phyloP scores from a whole-genome alignment of 306 rosid genomes.

The Cicer judaicum region DNA sequence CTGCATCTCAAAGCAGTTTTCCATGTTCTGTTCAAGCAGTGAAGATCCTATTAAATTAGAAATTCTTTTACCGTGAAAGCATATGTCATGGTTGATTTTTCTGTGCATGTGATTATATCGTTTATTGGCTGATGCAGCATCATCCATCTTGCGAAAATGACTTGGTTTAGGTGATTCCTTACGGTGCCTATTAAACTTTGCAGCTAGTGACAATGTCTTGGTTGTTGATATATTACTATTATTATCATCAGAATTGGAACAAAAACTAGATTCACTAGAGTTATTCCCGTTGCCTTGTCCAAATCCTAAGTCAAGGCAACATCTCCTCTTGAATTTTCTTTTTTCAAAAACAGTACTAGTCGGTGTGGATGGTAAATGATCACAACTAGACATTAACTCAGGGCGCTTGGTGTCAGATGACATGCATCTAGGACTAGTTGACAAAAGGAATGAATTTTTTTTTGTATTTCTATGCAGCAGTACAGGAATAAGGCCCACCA shows the following conservation, averaged over 20 bases:
- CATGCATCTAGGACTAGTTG: neutral
- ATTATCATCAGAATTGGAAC: slow-evolving; percentile 20
- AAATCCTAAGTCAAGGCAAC: slow-evolving; percentile 11
- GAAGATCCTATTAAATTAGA: neutral
- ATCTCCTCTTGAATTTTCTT: slow-evolving; percentile 17
- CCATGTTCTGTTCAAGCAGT: slow-evolving; percentile 11
- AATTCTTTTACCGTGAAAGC: slow-evolving; percentile 36
- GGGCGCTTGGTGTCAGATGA: neutral
- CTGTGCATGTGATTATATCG: neutral
- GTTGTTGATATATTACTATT: neutral
- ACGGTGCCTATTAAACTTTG: neutral
- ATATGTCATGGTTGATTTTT: slow-evolving; percentile 53
- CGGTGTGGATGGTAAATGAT: neutral
- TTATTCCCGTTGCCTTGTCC: neutral
- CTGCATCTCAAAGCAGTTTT: slow-evolving; percentile 22
- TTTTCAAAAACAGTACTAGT: neutral
- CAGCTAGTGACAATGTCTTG: neutral
- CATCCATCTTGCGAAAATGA: slow-evolving; percentile 39
- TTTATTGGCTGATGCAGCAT: neutral
- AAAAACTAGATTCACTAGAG: neutral
- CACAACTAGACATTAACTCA: slow-evolving; percentile 3
- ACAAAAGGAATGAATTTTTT: neutral
- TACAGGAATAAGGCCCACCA: neutral
- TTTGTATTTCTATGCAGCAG: neutral
- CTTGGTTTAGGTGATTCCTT: slow-evolving; percentile 28